Evolutionary conservation across 2,329 filamentous ascomycete genomes (phyloP).

Genomic region (Teratosphaeriaceae sp.): DNA sequence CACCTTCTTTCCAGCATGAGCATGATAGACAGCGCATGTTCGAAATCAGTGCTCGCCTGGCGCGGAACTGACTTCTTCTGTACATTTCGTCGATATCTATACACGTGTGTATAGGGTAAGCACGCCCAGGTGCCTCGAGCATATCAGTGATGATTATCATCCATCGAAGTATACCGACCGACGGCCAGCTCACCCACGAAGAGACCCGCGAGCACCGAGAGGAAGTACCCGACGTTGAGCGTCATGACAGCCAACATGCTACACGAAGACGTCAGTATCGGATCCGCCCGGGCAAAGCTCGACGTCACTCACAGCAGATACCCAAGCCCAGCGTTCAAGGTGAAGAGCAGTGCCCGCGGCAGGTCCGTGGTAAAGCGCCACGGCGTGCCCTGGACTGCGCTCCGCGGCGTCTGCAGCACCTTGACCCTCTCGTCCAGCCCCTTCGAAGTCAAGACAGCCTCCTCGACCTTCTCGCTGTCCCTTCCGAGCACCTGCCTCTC

Average conservation of each 20-base stretch:
- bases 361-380: slow-evolving; percentile 80
- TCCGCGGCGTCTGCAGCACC: slow-evolving; percentile 53
- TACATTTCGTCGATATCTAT: no score
- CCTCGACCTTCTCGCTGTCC: slow-evolving; percentile 49
- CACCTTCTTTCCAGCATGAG: no score
- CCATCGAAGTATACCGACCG: slow-evolving; percentile 57
- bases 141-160: slow-evolving; percentile 36
- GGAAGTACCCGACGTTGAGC: slow-evolving; percentile 77
- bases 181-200: slow-evolving; percentile 82
- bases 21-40: no score
- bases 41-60: no score
- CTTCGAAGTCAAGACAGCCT: slow-evolving; percentile 62
- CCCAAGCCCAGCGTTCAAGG: slow-evolving; percentile 65
- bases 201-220: slow-evolving; percentile 68
- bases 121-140: no score
- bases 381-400: slow-evolving; percentile 50
- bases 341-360: slow-evolving; percentile 63
- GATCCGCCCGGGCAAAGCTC: background rate
- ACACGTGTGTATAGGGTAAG: no score
- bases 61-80: no score
- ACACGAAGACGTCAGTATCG: slow-evolving; percentile 2
- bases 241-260: slow-evolving; percentile 95
- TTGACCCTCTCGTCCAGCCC: slow-evolving; percentile 75
- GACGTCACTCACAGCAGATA: slow-evolving; percentile 70
- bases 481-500: slow-evolving; percentile 15